Percentiles rank a stretch among this genome's conserved stretches.
phyloP scores from a whole-genome alignment of 2,329 filamentous ascomycete species.

The Penicillium sp. region DNA sequence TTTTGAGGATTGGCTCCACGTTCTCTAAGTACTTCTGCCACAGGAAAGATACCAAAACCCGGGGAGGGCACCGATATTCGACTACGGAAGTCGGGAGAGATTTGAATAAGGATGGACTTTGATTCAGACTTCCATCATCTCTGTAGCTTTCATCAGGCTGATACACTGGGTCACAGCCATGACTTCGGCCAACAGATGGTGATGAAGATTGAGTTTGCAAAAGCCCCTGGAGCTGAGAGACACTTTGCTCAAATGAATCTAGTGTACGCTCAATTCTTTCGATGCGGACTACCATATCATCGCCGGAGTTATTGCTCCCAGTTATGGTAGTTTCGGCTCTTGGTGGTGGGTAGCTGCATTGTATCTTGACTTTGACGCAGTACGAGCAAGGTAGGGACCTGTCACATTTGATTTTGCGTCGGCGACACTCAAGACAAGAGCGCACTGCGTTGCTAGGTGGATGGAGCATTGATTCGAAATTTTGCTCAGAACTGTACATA shows the following conservation, averaged over 20 bases:
- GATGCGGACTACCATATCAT: neutral
- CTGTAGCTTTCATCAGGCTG: neutral
- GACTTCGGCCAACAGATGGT: neutral
- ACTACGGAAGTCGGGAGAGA: neutral
- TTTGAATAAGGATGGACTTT: neutral
- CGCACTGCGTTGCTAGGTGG: neutral
- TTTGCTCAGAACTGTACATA: neutral
- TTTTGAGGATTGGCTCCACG: conserved; percentile 57
- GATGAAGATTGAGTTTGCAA: neutral
- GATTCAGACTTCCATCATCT: no score
- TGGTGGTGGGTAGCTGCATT: conserved; percentile 32
- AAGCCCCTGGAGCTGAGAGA: conserved; percentile 8
- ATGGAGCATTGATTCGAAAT: neutral
- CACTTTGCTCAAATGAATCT: neutral
- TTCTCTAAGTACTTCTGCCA: conserved; percentile 25
- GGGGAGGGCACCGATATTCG: conserved; percentile 1
- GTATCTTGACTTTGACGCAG: conserved; percentile 33
- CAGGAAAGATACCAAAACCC: conserved; percentile 7
- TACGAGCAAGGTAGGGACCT: conserved; percentile 25
- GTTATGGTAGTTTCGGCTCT: neutral
- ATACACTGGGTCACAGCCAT: neutral
- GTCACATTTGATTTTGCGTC: conserved; percentile 29
- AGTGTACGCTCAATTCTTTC: conserved; percentile 12
- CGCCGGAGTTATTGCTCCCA: neutral
- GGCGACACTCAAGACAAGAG: conserved; percentile 26